phyloP scores from a whole-genome alignment of 805 yeast genomes.

The Saccharomycopsis fodiens region DNA sequence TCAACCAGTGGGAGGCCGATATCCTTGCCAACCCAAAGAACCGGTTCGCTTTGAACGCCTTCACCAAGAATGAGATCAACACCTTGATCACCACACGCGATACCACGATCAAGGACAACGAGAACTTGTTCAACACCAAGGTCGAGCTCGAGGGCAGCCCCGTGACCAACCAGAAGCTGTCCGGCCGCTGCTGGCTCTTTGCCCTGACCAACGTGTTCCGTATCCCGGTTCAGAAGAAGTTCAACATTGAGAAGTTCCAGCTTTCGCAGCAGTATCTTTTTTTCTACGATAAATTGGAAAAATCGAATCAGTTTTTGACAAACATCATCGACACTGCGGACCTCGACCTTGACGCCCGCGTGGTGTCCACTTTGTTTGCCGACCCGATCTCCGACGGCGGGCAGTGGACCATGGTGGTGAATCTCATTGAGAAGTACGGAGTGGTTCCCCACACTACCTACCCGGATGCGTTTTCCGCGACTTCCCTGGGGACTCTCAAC shows the following conservation, averaged over 20 bases:
- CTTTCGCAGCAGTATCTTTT: constrained; percentile 72
- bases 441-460: constrained; percentile 65
- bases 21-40: constrained; percentile 42
- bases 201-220: constrained; percentile 75
- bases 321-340: constrained; percentile 64
- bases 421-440: constrained; percentile 74
- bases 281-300: constrained; percentile 82
- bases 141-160: constrained; percentile 51
- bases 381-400: constrained; percentile 82
- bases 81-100: constrained; percentile 11
- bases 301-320: constrained; percentile 72
- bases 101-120: constrained; percentile 16
- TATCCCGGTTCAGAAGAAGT: constrained; percentile 49
- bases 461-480: constrained; percentile 59
- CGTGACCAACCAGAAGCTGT: constrained; percentile 61
- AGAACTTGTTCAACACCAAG: constrained; percentile 35
- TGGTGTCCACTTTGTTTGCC: constrained; percentile 54
- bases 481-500: constrained; percentile 47
- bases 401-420: constrained; percentile 77
- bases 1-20: constrained; percentile 39
- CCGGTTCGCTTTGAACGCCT: constrained; percentile 44
- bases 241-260: constrained; percentile 61
- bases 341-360: constrained; percentile 60
- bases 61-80: constrained; percentile 33
- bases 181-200: constrained; percentile 88